These are phyloP conservation scores for Immersiporthe knoxdaviesiana DNA, from an alignment of 2,329 filamentous ascomycete genomes.

Conservation along the genomic window DNA sequence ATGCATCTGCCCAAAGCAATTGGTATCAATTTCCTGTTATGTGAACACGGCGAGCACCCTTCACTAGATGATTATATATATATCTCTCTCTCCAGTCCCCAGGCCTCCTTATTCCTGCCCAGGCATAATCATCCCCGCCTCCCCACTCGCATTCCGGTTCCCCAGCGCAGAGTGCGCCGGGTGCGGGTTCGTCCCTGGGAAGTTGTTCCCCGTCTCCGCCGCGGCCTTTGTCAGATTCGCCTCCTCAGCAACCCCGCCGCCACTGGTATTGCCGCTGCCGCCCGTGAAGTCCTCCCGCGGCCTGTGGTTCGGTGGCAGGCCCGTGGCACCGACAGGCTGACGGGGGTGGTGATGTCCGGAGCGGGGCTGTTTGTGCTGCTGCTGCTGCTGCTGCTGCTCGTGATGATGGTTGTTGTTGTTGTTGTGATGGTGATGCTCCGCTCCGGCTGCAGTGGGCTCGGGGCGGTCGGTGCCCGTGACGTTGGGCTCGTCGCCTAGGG, in stretches of 20 bases:
- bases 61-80: not conserved
- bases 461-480: constrained; percentile 20
- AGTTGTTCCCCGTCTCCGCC: constrained; percentile 31
- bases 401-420: no score
- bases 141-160: not conserved
- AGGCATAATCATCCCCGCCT: constrained; percentile 12
- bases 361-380: constrained; percentile 26
- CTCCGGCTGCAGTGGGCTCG: not conserved
- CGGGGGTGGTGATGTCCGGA: constrained; percentile 28
- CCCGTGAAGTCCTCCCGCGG: constrained; percentile 6
- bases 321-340: constrained; percentile 26
- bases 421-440: constrained; percentile 1
- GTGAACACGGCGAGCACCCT: not conserved
- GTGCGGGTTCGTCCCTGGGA: constrained; percentile 31
- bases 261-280: not conserved
- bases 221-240: constrained; percentile 10
- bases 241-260: no score
- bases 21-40: not conserved
- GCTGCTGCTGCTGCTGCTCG: constrained; percentile 11
- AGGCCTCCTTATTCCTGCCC: constrained; percentile 17
- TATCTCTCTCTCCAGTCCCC: not conserved
- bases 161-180: constrained; percentile 27
- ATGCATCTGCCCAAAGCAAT: not conserved
- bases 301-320: constrained; percentile 17
- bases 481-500: constrained; percentile 23